A percentile compares a stretch with the other conserved stretches of the same genome.
Conservation (phyloP, 129 eudicot genomes). For the Heracleum sosnowskyi region DNA sequence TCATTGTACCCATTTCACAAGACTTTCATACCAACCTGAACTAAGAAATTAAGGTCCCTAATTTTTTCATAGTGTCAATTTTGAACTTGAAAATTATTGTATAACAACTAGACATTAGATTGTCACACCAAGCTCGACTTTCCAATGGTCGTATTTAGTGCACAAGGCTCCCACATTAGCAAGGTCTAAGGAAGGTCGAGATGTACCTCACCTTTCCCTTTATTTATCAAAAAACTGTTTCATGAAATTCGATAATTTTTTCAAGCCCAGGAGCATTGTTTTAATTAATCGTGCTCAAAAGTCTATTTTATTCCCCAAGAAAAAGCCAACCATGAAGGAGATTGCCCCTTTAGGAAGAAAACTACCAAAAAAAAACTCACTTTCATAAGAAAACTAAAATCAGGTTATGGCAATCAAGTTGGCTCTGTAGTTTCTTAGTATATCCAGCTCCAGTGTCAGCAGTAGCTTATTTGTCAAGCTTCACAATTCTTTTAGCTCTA, state of each 20-base stretch:
- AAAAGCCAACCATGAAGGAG: too few species aligned
- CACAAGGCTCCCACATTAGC: not conserved
- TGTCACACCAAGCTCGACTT: not conserved
- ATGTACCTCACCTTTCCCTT: not conserved
- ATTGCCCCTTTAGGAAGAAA: not conserved
- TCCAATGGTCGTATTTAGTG: not conserved
- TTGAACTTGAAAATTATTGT: not conserved
- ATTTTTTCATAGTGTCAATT: not conserved
- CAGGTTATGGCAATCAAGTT: not conserved
- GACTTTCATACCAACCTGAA: not conserved
- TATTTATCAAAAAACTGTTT: not conserved
- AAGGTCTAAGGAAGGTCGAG: not conserved
- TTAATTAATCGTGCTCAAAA: not conserved
- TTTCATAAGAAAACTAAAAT: not conserved
- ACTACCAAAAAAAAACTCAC: not conserved
- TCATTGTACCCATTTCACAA: not conserved
- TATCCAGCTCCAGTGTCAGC: not conserved
- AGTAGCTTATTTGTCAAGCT: not conserved
- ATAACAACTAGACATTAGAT: not conserved
- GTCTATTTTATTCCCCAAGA: not conserved
- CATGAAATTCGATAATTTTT: not conserved
- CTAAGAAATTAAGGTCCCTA: not conserved
- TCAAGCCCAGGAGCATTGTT: not conserved
- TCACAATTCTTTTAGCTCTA: not conserved
- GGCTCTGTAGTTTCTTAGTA: not conserved